phyloP scores from a whole-genome alignment of 306 rosid species.

The Quercus agrifolia region DNA sequence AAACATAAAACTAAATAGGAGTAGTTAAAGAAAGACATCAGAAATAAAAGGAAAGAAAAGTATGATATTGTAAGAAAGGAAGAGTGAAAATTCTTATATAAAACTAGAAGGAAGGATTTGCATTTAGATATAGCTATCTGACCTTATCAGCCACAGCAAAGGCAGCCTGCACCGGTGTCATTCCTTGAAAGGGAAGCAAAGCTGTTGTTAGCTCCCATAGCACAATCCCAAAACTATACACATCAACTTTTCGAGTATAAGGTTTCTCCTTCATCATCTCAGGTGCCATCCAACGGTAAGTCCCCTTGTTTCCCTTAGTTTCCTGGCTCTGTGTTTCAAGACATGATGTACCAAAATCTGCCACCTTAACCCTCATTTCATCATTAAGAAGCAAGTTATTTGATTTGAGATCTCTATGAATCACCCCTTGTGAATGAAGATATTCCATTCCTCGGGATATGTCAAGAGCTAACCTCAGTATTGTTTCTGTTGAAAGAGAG shows the following conservation, averaged over 20 bases:
- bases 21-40: background rate
- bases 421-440: slow-evolving; percentile 96
- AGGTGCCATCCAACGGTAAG: slow-evolving; percentile 99
- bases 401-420: slow-evolving; percentile 90
- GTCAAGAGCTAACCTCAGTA: slow-evolving; percentile 90
- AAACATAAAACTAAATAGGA: background rate
- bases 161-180: slow-evolving; percentile 99
- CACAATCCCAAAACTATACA: slow-evolving; percentile 93
- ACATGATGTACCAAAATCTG: slow-evolving; percentile 94
- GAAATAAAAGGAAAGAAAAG: background rate
- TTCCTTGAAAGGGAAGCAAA: slow-evolving; percentile 93
- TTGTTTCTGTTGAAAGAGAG: slow-evolving; percentile 84
- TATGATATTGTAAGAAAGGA: background rate
- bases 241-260: slow-evolving; percentile 84
- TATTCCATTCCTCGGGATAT: slow-evolving; percentile 97
- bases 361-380: slow-evolving; percentile 98
- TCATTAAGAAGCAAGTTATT: slow-evolving; percentile 93
- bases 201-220: slow-evolving; percentile 96
- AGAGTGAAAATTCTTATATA: background rate
- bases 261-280: slow-evolving; percentile 96
- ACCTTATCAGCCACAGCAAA: slow-evolving; percentile 99
- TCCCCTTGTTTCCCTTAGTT: slow-evolving; percentile 97
- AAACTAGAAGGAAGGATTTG: background rate
- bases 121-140: slow-evolving; percentile 22
- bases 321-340: slow-evolving; percentile 85